Evolutionary conservation across 352 stramenopile genomes (phyloP), one percentile per base, ranked within the genome.

Genomic region (Globisporangium iwayamae): DNA sequence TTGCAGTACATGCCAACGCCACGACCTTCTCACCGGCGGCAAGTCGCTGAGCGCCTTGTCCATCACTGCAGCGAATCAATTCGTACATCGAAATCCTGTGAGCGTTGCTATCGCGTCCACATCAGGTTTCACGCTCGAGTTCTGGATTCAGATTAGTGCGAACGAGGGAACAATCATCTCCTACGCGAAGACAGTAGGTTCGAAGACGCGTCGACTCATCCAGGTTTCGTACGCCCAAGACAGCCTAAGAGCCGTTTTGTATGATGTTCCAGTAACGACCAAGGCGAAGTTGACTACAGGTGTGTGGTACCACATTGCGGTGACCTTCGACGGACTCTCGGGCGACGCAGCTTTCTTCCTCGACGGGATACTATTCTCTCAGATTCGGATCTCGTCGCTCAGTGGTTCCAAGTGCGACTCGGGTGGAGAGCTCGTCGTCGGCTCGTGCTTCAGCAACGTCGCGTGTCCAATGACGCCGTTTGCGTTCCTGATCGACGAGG

Each of bases 401-500:
- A 14, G 57, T 28, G 57, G 57, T 10, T 13, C 14, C 22, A 63
- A 36, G n/a, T 63, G 46, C n/a, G 57, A 63, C 34, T 22, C 57
- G 16, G 28, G 57, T 2, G 57, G 57, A 18, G 71, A 56, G 25
- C 50, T 89, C 46, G 47, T 74, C 2, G 22, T 89, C 58, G 79
- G 79, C 0, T 83, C 76, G 51, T 89, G 79, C 56, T 72, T 62
- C 43, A 64, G 65, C 25, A 64, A 32, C 4, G 62, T 75, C 2
- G 32, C 52, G 0, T 89, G 79, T 34, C 63, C 70, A 6, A 30
- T 56, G 5, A 82, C 73, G 41, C 53, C 70, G 7, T 84, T 89
- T 43, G 62, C 51, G 10, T 85, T 89, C 28, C 41, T 54, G 11
- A 76, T 89, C 36, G 73, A 78, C 52, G 77, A 89, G 74, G 79